phyloP scores from a whole-genome alignment of 352 stramenopile genomes.

The Ophiocytium majus region DNA sequence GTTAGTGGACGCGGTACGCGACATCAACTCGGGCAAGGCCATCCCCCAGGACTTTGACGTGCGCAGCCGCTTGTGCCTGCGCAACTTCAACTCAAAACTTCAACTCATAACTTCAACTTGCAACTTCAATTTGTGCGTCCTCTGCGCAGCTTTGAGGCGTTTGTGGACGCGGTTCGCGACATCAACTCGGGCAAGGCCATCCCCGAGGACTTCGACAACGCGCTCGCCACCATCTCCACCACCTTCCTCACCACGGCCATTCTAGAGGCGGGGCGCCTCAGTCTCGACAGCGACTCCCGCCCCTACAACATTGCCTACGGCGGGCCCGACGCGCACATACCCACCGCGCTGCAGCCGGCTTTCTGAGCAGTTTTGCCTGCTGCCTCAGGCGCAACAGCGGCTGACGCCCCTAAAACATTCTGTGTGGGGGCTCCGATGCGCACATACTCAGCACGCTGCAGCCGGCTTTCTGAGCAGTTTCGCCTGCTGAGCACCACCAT shows the following conservation, averaged over 20 bases:
- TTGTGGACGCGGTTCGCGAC: slow-evolving; percentile 70
- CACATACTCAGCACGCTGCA: no score
- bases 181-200: slow-evolving; percentile 65
- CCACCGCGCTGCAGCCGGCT: slow-evolving; percentile 5
- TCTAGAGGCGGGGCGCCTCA: slow-evolving; percentile 73
- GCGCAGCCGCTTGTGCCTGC: neutral
- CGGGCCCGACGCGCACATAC: slow-evolving; percentile 56
- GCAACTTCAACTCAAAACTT: neutral
- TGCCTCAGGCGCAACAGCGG: neutral
- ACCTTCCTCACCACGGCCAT: slow-evolving; percentile 80
- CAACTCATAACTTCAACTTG: slow-evolving; percentile 5
- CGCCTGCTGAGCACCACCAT: no score
- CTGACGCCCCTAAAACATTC: neutral
- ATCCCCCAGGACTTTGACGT: slow-evolving; percentile 68
- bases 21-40: slow-evolving; percentile 64
- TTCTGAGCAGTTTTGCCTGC: neutral
- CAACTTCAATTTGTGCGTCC: neutral
- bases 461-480: neutral
- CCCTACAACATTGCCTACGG: slow-evolving; percentile 75
- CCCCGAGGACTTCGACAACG: slow-evolving; percentile 68
- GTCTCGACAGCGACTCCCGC: slow-evolving; percentile 67
- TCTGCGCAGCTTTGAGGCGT: slow-evolving; percentile 70
- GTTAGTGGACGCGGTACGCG: slow-evolving; percentile 73
- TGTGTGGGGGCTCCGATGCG: neutral
- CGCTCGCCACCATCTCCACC: slow-evolving; percentile 71